Percentiles rank a stretch among this genome's conserved stretches.
phyloP scores from a whole-genome alignment of 2,329 filamentous ascomycete species.

The Diaporthe capsici region DNA sequence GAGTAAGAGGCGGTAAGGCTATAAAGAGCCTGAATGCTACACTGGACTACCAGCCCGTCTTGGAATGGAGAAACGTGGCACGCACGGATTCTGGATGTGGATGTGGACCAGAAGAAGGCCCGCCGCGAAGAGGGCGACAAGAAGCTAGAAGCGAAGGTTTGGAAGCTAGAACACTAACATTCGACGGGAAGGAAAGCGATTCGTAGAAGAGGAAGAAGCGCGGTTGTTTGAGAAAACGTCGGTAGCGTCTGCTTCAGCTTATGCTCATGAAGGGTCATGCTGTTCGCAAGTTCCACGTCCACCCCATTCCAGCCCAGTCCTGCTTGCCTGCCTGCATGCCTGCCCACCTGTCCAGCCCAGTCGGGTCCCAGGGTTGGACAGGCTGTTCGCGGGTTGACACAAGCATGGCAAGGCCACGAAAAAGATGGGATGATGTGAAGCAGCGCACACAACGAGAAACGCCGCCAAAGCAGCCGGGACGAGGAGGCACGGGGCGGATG shows the following conservation, averaged over 20 bases:
- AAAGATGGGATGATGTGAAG: constrained; percentile 27
- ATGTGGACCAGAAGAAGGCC: constrained; percentile 19
- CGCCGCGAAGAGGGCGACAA: background rate
- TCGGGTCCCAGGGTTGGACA: background rate
- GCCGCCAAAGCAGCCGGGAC: constrained; percentile 16
- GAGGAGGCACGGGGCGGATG: constrained; percentile 25
- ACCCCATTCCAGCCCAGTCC: background rate
- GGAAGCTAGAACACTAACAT: constrained; percentile 17
- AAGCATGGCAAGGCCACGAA: background rate
- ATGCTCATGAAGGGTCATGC: background rate
- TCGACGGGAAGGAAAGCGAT: constrained; percentile 26
- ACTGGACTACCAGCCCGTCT: constrained; percentile 18
- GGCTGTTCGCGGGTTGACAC: background rate
- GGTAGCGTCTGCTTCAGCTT: constrained; percentile 1
- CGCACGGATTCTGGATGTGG: constrained; percentile 14
- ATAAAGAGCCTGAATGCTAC: constrained; percentile 36
- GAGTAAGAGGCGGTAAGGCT: constrained; percentile 34
- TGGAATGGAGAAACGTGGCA: constrained; percentile 30
- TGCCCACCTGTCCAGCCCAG: background rate
- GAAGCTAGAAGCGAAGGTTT: constrained; percentile 8
- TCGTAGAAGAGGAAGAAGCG: constrained; percentile 23
- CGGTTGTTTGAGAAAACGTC: constrained; percentile 27
- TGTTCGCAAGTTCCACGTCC: background rate
- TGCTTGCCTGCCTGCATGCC: background rate
- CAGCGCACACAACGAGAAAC: constrained; percentile 7